Evolutionary conservation across 2,329 filamentous ascomycete genomes (phyloP).

Genomic region (Claviceps fusiformis): DNA sequence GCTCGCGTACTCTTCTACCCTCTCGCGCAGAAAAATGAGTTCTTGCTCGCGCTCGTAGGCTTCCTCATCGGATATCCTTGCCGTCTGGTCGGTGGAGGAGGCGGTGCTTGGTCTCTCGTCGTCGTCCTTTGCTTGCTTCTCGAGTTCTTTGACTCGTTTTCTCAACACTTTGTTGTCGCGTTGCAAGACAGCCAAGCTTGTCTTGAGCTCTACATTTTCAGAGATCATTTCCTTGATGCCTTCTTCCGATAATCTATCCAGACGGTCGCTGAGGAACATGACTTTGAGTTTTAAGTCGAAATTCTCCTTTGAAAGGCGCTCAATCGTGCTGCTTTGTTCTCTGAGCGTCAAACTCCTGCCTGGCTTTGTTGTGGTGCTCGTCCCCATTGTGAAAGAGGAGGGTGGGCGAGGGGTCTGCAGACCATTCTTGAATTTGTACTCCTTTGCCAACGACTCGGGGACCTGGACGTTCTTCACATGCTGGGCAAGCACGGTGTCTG

Average conservation of each 20-base stretch:
- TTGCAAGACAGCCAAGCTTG: conserved; percentile 73
- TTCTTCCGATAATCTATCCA: conserved; percentile 89
- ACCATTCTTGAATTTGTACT: conserved; percentile 67
- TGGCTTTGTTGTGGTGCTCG: conserved; percentile 34
- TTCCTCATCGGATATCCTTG: conserved; percentile 43
- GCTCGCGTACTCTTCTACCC: conserved; percentile 69
- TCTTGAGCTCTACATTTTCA: conserved; percentile 92
- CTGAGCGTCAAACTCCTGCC: conserved; percentile 76
- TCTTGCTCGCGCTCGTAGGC: conserved; percentile 69
- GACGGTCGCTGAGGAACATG: conserved; percentile 85
- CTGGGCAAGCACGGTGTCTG: conserved; percentile 77
- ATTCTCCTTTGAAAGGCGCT: conserved; percentile 92
- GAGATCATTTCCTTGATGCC: conserved; percentile 96
- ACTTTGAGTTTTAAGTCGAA: conserved; percentile 96
- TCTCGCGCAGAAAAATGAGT: conserved; percentile 69
- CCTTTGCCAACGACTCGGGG: conserved; percentile 72
- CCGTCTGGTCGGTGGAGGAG: conserved; percentile 46
- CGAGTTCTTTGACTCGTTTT: conserved; percentile 70
- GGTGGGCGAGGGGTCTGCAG: conserved; percentile 44
- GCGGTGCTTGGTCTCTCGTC: conserved; percentile 49
- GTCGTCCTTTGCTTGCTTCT: conserved; percentile 61
- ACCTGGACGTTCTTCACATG: conserved; percentile 85
- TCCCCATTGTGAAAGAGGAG: conserved; percentile 26
- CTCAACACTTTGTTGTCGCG: conserved; percentile 80
- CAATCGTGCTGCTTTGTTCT: conserved; percentile 95